phyloP scores from a whole-genome alignment of 768 basidiomycete species.

The Mycena latifolia region DNA sequence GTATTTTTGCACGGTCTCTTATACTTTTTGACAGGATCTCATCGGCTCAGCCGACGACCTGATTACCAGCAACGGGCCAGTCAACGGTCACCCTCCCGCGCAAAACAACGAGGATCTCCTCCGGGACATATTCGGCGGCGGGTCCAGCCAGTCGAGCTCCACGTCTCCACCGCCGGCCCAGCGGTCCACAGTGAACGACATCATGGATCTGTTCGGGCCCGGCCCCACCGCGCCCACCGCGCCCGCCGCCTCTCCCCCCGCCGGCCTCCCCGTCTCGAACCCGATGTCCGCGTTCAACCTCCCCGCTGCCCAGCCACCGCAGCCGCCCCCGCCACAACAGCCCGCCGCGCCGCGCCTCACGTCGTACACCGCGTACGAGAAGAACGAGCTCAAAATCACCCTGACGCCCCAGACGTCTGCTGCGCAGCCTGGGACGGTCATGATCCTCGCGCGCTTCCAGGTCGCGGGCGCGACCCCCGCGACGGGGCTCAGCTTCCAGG shows the following conservation, averaged over 20 bases:
- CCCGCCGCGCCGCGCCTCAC: conserved; percentile 66
- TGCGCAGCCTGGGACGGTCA: conserved; percentile 87
- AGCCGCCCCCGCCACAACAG: conserved; percentile 49
- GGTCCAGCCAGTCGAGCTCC: conserved; percentile 47
- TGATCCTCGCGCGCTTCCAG: conserved; percentile 92
- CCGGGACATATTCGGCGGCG: conserved; percentile 88
- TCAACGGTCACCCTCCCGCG: conserved; percentile 56
- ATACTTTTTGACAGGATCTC: conserved; percentile 68
- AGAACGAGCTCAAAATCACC: conserved; percentile 90
- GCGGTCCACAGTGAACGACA: conserved; percentile 84
- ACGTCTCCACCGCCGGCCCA: conserved; percentile 60
- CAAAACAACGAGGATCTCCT: conserved; percentile 89
- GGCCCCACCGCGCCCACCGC: conserved; percentile 52
- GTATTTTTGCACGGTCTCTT: not conserved
- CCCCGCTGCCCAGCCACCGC: conserved; percentile 46
- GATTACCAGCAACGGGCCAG: conserved; percentile 53
- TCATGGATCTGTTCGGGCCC: conserved; percentile 87
- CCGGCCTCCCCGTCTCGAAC: conserved; percentile 50
- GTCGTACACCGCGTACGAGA: conserved; percentile 91
- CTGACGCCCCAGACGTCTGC: conserved; percentile 89
- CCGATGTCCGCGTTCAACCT: conserved; percentile 51
- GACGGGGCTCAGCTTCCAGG: conserved; percentile 90
- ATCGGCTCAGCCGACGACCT: conserved; percentile 79
- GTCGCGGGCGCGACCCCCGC: conserved; percentile 66
- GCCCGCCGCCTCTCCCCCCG: conserved; percentile 47